Base-by-base conservation (phyloP, 768 basidiomycete genomes). In the Arthromyces matolae region DNA sequence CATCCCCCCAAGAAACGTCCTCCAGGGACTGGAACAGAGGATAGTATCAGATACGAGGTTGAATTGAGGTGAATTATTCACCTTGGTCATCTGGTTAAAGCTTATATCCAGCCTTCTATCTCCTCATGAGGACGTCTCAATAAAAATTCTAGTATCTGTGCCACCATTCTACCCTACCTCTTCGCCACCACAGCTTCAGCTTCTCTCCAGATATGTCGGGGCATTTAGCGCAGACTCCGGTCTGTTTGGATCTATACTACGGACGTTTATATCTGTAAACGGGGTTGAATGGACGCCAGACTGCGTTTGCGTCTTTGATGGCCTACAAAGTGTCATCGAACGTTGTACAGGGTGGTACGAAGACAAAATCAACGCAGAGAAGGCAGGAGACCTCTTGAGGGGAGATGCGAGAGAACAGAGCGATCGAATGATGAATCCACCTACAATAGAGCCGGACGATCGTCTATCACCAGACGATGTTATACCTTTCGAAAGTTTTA, bases 301-400 rank as follows among this genome's bases (percentile, higher is more conserved):
- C 24, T 73, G 71, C 1, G 83, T 93, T 14, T 91, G 88, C 53
- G 86, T 93, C 10, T 94, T 93, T 59, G 92, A 94, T 53, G 92
- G 92, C 9, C 64, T 93, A 22, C 89, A 92, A 64, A 81, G 72
- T 56, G 79, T 88, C 8, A 64, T 85, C 24, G 89, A 91, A 38
- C 70, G 71, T 13, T 85, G 83, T 52, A 69, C 73, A 19, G 57
- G 60, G 31, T 93, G 91, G 91, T 86, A 89, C 54, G 75, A 77
- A 50, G 79, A 83, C n/a, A 80, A 73, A 14, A 66, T 86, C 20
- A 80, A 69, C 56, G 69, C 64, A 20, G 80, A 80, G 42, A 79
- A 72, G 32, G 77, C 71, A 1, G 79, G 73, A 1, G 79, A 80
- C 46, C 62, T 84, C 14, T 48, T 78, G 22, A 70, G 84, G 39